Base-by-base conservation (phyloP, 2,329 filamentous ascomycete genomes). In the Xylariaceae sp. region DNA sequence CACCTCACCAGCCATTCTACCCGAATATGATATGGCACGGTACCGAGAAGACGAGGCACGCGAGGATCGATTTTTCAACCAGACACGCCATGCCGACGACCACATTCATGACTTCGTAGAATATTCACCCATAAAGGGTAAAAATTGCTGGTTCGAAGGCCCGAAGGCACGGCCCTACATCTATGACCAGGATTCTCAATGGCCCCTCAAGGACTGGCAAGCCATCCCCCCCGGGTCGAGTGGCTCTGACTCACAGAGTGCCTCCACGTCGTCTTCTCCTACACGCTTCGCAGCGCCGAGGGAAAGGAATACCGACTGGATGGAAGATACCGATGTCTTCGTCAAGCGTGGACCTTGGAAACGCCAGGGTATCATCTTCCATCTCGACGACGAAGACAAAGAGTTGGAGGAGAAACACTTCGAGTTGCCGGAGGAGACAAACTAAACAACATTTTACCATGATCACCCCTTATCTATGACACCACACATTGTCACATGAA, bases 201-300 rank as follows among this genome's bases (percentile, higher is more conserved):
- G 66, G 67, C 67, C 67, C 1, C 56, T 69, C 11, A 66, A 67
- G 48, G 66, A 69, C 55, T 68, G 67, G 65, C 66, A 69, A 47
- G 40, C 57, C 5, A 61, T 68, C 14, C 64, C 64, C 13, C 61
- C 64, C 1, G 61, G 62, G 12, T 45, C 63, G 10, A 57, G 58
- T 1, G 57, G 60, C 39, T 41, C 58, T 31, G 53, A 58, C 9
- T 61, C 61, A 16, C 36, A 57, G 2, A 48, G 42, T 13, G 45
- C 55, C 6, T 59, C 62, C 1, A 51, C 56, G 2, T 55, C 54
- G 1, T 47, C 54, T 10, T 60, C 61, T 2, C 61, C 61, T 3
- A 56, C 50, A 9, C 54, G 47, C 13, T 55, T 54, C 7, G 41
- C 48, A 10, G 16, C 46, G n/a, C 54, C 60, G 16, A 59, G 57